These are phyloP conservation scores for Plenodomus biglobosus DNA, from an alignment of 2,329 filamentous ascomycete genomes.

Conservation along the genomic window DNA sequence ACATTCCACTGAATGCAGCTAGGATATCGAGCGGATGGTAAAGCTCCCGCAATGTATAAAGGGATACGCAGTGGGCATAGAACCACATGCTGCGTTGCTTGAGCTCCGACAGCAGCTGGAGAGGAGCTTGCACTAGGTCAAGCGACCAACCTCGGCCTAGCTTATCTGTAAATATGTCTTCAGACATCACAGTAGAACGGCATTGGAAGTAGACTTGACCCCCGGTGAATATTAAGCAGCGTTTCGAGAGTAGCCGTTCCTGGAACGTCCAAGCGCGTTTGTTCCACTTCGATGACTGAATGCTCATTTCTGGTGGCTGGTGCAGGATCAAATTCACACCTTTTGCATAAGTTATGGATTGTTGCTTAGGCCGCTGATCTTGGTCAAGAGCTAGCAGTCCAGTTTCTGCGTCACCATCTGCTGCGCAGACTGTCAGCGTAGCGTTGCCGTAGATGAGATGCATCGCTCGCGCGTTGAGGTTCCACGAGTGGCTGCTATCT, in stretches of 20 bases:
- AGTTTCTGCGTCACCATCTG: background rate
- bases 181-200: background rate
- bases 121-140: background rate
- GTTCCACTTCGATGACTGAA: slow-evolving; percentile 5
- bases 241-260: slow-evolving; percentile 10
- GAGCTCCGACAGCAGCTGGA: too few relatives aligned
- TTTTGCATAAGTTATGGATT: background rate
- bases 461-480: background rate
- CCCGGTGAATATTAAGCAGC: slow-evolving; percentile 8
- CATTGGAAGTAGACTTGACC: background rate
- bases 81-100: background rate
- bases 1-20: background rate
- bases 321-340: background rate
- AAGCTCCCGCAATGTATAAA: background rate
- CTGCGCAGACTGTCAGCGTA: background rate
- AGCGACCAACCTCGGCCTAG: background rate
- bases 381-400: background rate
- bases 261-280: slow-evolving; percentile 18
- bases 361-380: background rate
- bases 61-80: background rate
- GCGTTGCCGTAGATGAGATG: background rate
- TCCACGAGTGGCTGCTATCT: background rate
- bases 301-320: background rate
- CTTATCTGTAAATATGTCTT: background rate
- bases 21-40: background rate